Base-by-base conservation (phyloP, 441 rosid genomes). In the Brassica hybrid region DNA sequence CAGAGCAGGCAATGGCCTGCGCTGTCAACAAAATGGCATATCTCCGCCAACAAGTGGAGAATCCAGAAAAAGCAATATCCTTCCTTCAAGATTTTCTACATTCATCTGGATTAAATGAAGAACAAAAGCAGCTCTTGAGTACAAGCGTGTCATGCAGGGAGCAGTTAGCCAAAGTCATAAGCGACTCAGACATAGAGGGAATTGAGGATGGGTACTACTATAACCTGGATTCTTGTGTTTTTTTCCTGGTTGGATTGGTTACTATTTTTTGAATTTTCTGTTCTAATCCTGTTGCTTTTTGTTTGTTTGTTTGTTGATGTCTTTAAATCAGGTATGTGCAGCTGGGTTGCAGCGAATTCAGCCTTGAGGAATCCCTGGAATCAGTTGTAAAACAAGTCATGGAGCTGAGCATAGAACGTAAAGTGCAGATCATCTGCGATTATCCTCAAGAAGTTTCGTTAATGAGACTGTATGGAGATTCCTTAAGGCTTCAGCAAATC, bases 401-500 rank as follows among this genome's bases (percentile, higher is more conserved):
- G 84, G 82, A 80, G 25, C 67, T 77, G n/a, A 85, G 97, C 86
- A 81, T 54, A 65, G 91, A 89, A 71, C 87, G 86, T 12, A 83
- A 76, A 64, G 89, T 90, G 38, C 84, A 87, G 83, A 72, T 91
- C 62, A 67, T 85, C 64, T 71, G 78, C 8, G 85, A 89, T 69
- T 74, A 79, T 48, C 93, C 92, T 16, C 79, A 80, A 18, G 92
- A 86, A 77, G 45, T 85, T 48, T 85, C 85, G 3, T 81, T 84
- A 71, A 76, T 89, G 89, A 81, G 74, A 69, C 77, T 93, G 45
- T 89, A 86, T 67, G 97, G 98, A 77, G 97, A 93, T 80, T 74
- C 76, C 77, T 43, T 85, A 82, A 87, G 97, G 85, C 92, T 93
- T 79, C 97, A 91, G 78, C 97, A 91, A 81, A 91, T 89, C 69